Base-by-base conservation (phyloP, 176 grass and related monocot species). In the Cocos nucifera region DNA sequence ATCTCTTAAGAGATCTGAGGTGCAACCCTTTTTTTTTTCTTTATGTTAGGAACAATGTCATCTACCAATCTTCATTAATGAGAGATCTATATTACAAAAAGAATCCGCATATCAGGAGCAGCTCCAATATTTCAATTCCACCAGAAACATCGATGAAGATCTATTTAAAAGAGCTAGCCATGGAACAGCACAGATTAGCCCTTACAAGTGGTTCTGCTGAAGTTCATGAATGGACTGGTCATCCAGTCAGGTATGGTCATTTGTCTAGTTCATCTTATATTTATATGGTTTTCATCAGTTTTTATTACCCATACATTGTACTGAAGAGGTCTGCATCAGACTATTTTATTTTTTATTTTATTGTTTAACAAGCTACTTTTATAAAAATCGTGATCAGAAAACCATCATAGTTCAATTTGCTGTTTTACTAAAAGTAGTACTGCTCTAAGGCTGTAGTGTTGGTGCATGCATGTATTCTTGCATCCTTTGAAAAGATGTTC, bases 61-160 rank as follows among this genome's bases (percentile, higher is more conserved):
- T 95, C 64, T 69, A 54, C 58, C 55, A 70, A 27, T 68, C 57
- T 53, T 77, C 73, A 66, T 39, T 89, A 60, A 89, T 95, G 85
- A 86, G 60, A 25, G 86, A 84, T 81, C 66, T 86, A 17, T 95
- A 95, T 79, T 76, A 79, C 71, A 86, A 95, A 61, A 86, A 63
- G 50, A 86, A 95, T 77, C 82, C 86, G 18, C 53, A 50, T 70
- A 70, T 64, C 62, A 76, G 29, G 50, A 27, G 50, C 7, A 52
- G 5, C 54, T 74, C 64, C 57, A 22, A 66, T 56, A 73, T 61
- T 15, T 56, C 57, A 6, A 16, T 82, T 74, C 53, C 59, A 1
- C 53, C 25, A 16, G 55, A 56, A 50, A 65, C 22, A 28, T 81
- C 77, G 51, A 51, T 79, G 28, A 87, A 74, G 59, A 71, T 22